Percentiles rank a stretch among this genome's conserved stretches.
phyloP scores from a whole-genome alignment of 345 rosid species.

The Citrus hindsii region DNA sequence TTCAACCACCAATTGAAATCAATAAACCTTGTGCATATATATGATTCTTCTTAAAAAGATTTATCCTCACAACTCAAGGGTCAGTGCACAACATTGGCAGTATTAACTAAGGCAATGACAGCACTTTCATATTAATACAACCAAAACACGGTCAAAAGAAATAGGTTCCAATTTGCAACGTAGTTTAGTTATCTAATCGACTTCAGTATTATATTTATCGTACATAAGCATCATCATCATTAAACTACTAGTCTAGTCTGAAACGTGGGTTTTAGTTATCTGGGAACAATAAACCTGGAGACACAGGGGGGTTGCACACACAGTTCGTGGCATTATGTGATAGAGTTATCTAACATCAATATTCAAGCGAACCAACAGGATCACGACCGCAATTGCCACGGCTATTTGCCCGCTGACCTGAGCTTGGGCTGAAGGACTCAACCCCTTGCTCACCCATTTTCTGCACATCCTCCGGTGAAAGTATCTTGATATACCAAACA shows the following conservation, averaged over 20 bases:
- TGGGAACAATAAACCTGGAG: background rate
- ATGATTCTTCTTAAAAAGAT: too few relatives aligned
- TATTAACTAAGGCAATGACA: too few relatives aligned
- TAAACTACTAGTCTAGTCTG: background rate
- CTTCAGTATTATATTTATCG: background rate
- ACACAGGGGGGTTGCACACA: background rate
- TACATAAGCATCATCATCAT: background rate
- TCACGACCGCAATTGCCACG: constrained; percentile 3
- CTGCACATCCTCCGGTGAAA: constrained; percentile 52
- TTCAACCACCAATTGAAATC: too few relatives aligned
- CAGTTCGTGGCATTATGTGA: background rate
- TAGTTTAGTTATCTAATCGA: background rate
- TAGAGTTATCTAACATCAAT: background rate
- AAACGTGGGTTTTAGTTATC: background rate
- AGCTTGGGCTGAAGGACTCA: constrained; percentile 33
- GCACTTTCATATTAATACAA: background rate
- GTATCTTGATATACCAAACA: constrained; percentile 62
- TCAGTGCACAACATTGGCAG: background rate
- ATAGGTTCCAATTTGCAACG: background rate
- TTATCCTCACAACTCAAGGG: too few relatives aligned
- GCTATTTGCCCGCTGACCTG: constrained; percentile 4
- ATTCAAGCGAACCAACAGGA: constrained; percentile 16
- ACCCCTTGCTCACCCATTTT: constrained; percentile 46
- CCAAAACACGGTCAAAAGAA: background rate
- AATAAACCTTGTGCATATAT: too few relatives aligned